phyloP scores from a whole-genome alignment of 1,139 yeast species.

The Candida sanyaensis region DNA sequence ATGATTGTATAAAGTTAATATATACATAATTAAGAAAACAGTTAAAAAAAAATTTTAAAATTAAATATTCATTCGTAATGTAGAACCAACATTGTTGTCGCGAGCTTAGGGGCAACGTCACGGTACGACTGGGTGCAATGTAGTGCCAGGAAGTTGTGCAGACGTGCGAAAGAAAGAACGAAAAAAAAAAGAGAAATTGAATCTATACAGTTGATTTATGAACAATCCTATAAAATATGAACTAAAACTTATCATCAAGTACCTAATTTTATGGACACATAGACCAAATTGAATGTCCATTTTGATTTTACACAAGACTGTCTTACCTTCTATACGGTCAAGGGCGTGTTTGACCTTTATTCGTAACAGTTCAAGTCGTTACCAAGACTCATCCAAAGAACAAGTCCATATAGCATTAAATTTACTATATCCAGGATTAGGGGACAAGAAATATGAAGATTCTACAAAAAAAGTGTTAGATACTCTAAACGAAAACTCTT shows the following conservation, averaged over 20 bases:
- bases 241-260: too few species aligned
- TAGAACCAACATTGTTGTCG: too few species aligned
- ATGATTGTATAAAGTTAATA: slow-evolving; percentile 7
- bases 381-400: not conserved
- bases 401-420: slow-evolving; percentile 8
- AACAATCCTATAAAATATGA: too few species aligned
- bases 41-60: not conserved
- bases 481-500: not conserved
- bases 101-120: too few species aligned
- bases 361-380: not conserved
- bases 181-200: too few species aligned
- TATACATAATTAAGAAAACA: slow-evolving; percentile 6
- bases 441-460: not conserved
- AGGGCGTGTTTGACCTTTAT: not conserved
- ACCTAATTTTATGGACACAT: too few species aligned
- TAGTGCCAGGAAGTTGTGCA: too few species aligned
- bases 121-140: too few species aligned
- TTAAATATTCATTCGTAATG: too few species aligned
- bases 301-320: not conserved
- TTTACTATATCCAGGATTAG: slow-evolving; percentile 12
- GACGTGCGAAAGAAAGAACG: too few species aligned
- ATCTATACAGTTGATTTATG: too few species aligned
- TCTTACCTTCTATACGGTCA: not conserved
- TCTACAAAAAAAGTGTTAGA: not conserved
- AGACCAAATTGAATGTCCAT: not conserved